phyloP scores from a whole-genome alignment of 805 yeast genomes.

The Maudiozyma pseudohumilis region DNA sequence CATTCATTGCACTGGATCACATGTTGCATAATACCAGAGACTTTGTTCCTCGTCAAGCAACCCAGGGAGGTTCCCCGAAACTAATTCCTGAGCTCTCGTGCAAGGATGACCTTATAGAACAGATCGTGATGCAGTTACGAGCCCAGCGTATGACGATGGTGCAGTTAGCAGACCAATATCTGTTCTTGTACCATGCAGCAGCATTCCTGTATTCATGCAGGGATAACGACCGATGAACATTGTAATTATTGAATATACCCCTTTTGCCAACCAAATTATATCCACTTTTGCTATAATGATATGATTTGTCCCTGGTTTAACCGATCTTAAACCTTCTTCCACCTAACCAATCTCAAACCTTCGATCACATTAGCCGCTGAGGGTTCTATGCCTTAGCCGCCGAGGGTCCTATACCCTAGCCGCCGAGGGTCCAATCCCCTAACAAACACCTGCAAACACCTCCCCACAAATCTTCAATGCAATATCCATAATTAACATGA shows the following conservation, averaged over 20 bases:
- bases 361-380: no score
- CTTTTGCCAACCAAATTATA: background rate
- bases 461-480: no score
- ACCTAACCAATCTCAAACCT: no score
- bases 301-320: background rate
- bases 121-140: constrained; percentile 26
- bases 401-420: no score
- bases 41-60: constrained; percentile 6
- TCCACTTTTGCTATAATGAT: background rate
- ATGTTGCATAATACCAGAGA: constrained; percentile 24
- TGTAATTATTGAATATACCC: background rate
- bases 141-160: constrained; percentile 30
- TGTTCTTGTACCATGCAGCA: constrained; percentile 28
- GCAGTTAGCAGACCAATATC: constrained; percentile 27
- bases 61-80: background rate
- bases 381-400: no score
- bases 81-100: constrained; percentile 7
- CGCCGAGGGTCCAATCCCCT: no score
- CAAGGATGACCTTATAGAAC: constrained; percentile 25
- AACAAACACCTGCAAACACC: no score
- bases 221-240: background rate
- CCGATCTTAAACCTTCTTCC: background rate
- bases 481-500: background rate
- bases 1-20: constrained; percentile 50
- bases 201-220: background rate